Evolutionary conservation across 306 rosid species (phyloP).

Genomic region (Prunus mongolica): DNA sequence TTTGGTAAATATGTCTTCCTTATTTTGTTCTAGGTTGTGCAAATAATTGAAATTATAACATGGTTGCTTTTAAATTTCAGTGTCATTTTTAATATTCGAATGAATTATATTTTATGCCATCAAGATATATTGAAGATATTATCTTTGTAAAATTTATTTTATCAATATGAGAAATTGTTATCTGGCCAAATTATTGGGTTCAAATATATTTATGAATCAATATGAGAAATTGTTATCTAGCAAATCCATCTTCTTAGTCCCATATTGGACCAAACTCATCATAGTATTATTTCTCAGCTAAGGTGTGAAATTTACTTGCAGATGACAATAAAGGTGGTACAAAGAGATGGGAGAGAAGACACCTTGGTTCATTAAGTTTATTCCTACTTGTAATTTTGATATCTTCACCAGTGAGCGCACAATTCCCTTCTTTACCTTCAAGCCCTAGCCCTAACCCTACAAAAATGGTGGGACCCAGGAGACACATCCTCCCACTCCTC

Average conservation of each 20-base stretch:
- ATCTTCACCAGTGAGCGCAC: constrained; percentile 40
- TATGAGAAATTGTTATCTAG: background rate
- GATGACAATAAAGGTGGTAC: constrained; percentile 87
- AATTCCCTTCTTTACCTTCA: background rate
- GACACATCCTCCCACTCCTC: constrained; percentile 62
- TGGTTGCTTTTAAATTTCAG: background rate
- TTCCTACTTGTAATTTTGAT: constrained; percentile 66
- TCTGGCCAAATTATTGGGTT: background rate
- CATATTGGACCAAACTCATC: background rate
- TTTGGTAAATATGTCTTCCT: too few species aligned
- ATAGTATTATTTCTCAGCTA: background rate
- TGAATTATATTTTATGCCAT: background rate
- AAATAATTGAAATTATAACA: too few species aligned
- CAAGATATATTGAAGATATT: background rate
- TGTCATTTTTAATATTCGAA: too few species aligned
- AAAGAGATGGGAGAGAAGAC: constrained; percentile 82
- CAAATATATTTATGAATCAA: background rate
- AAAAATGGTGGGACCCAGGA: constrained; percentile 58
- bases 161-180: background rate
- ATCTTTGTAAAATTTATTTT: background rate
- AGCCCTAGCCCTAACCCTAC: background rate
- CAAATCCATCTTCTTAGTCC: background rate
- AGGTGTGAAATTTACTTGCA: constrained; percentile 31
- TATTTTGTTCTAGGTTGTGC: too few species aligned
- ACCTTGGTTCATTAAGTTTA: constrained; percentile 84